These are phyloP conservation scores for Dioscorea cayenensis DNA, from an alignment of 116 monocot genomes.

Conservation along the genomic window DNA sequence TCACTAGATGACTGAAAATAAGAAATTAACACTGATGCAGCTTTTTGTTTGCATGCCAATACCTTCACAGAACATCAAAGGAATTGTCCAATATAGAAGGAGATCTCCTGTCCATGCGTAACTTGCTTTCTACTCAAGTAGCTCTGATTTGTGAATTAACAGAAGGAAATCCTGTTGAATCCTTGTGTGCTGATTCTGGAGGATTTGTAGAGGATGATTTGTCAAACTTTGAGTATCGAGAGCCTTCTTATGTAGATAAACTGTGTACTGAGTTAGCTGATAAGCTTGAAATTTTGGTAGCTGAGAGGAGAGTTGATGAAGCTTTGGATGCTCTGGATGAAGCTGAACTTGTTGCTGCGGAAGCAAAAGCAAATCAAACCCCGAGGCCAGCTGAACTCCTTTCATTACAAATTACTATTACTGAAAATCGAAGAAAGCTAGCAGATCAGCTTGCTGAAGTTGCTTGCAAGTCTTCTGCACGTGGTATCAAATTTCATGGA, in stretches of 20 bases:
- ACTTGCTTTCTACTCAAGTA: slow-evolving; percentile 81
- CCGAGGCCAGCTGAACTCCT: slow-evolving; percentile 36
- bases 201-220: slow-evolving; percentile 30
- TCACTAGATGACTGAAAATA: background rate
- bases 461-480: slow-evolving; percentile 86
- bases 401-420: slow-evolving; percentile 46
- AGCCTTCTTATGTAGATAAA: slow-evolving; percentile 82
- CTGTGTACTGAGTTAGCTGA: slow-evolving; percentile 86
- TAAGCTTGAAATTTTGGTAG: slow-evolving; percentile 86
- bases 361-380: slow-evolving; percentile 53
- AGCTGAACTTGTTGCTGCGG: slow-evolving; percentile 61
- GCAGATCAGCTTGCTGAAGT: slow-evolving; percentile 95
- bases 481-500: slow-evolving; percentile 89
- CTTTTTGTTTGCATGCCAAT: background rate
- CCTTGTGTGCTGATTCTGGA: slow-evolving; percentile 47
- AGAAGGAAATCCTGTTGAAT: slow-evolving; percentile 82
- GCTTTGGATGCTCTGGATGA: slow-evolving; percentile 90
- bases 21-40: background rate
- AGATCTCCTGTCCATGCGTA: slow-evolving; percentile 90
- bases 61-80: slow-evolving; percentile 72
- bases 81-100: slow-evolving; percentile 98
- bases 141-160: slow-evolving; percentile 88
- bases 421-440: slow-evolving; percentile 56
- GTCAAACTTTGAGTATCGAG: slow-evolving; percentile 59
- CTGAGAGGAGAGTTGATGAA: slow-evolving; percentile 97